These are phyloP conservation scores for Arthroderma sp. DNA, from an alignment of 2,329 filamentous ascomycete species.

Conservation along the genomic window DNA sequence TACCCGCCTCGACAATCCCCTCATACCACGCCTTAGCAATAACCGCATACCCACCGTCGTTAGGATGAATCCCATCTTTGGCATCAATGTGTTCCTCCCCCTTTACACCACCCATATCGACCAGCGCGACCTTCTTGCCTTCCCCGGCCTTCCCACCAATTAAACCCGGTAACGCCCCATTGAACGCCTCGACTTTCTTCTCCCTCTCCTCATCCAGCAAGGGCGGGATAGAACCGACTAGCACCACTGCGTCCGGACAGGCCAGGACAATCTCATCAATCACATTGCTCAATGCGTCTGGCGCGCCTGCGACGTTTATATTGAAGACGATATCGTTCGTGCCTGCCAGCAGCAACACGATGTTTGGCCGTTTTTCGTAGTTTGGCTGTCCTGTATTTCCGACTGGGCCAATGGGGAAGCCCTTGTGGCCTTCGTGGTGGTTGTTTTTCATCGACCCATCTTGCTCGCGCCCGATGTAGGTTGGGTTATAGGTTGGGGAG, in stretches of 20 bases:
- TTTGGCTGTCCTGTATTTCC: slow-evolving; percentile 9
- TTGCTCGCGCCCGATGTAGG: slow-evolving; percentile 5
- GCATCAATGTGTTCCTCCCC: not conserved
- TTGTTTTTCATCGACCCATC: slow-evolving; percentile 19
- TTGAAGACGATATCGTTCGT: slow-evolving; percentile 21
- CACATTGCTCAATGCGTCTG: slow-evolving; percentile 19
- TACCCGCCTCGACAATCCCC: slow-evolving; percentile 15
- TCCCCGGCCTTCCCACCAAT: not conserved
- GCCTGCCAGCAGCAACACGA: slow-evolving; percentile 22
- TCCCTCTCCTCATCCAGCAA: not conserved
- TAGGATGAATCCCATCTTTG: slow-evolving; percentile 4
- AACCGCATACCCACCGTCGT: not conserved
- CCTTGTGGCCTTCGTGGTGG: slow-evolving; percentile 8
- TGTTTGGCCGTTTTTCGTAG: slow-evolving; percentile 16
- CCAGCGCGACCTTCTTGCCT: slow-evolving; percentile 2
- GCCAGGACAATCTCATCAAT: slow-evolving; percentile 20
- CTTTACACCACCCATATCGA: slow-evolving; percentile 3
- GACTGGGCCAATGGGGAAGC: slow-evolving; percentile 19
- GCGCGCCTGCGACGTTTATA: slow-evolving; percentile 17
- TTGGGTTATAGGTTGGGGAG: slow-evolving; percentile 6
- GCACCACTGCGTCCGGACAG: slow-evolving; percentile 21
- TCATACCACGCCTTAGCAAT: slow-evolving; percentile 2
- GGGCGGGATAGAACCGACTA: slow-evolving; percentile 26
- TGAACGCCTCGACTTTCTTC: not conserved
- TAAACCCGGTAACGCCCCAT: not conserved